phyloP scores from a whole-genome alignment of 768 basidiomycete genomes.

The Pulveroboletus sp. region DNA sequence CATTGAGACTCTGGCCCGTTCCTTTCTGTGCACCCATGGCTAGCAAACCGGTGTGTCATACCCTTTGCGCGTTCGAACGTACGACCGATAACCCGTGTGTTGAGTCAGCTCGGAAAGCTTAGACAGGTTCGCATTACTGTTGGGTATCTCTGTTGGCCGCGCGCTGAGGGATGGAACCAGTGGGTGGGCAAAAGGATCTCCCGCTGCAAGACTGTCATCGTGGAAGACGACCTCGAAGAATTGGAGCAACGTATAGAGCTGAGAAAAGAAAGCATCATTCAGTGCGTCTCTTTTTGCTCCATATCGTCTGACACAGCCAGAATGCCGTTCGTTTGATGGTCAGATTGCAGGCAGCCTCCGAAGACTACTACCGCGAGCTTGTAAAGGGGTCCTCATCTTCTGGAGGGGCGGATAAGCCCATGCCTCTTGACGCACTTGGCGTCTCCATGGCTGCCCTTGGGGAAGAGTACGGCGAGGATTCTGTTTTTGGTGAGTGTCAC shows the following conservation, averaged over 20 bases:
- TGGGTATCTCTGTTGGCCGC: constrained; percentile 1
- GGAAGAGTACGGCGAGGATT: constrained; percentile 75
- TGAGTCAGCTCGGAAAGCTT: constrained; percentile 66
- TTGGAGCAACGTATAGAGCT: constrained; percentile 84
- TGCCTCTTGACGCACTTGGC: constrained; percentile 75
- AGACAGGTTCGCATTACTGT: constrained; percentile 54
- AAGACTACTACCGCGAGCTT: constrained; percentile 64
- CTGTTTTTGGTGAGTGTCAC: constrained; percentile 57
- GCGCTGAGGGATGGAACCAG: constrained; percentile 38
- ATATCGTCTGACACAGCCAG: not conserved
- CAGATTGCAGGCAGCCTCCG: constrained; percentile 68
- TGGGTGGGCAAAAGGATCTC: constrained; percentile 90
- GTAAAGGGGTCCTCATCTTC: constrained; percentile 61
- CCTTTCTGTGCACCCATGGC: constrained; percentile 43
- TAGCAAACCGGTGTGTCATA: constrained; percentile 58
- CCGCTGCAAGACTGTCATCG: constrained; percentile 72
- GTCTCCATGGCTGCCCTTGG: constrained; percentile 85
- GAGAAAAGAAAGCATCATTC: constrained; percentile 64
- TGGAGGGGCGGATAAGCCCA: constrained; percentile 62
- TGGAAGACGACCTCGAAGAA: constrained; percentile 69
- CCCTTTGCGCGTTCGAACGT: not conserved
- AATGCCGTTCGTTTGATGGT: not conserved
- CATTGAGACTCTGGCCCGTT: not conserved
- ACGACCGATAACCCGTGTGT: too few relatives aligned
- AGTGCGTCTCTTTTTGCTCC: constrained; percentile 46